These are phyloP conservation scores for Fraxinus dipetala DNA, from an alignment of 305 asterid species.

Conservation along the genomic window DNA sequence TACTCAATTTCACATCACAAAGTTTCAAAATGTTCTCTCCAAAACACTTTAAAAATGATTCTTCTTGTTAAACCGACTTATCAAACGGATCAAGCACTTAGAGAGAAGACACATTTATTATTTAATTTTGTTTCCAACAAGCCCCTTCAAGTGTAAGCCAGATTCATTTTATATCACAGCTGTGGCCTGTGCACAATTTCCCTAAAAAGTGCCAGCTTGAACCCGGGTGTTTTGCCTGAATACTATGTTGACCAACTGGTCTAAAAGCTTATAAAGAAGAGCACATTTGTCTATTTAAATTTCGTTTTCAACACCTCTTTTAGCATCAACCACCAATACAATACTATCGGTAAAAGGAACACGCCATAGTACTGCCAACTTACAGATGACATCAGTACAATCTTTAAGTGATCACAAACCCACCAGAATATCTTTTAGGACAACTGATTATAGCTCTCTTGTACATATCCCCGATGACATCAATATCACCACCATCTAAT, in stretches of 20 bases:
- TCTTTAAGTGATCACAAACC: background rate
- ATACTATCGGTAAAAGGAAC: background rate
- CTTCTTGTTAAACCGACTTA: background rate
- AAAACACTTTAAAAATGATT: background rate
- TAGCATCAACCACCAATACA: background rate
- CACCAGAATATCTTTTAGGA: background rate
- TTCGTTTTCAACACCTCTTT: background rate
- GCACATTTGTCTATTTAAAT: background rate
- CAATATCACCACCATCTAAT: background rate
- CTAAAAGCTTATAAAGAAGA: background rate
- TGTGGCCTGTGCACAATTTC: background rate
- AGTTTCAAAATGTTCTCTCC: background rate
- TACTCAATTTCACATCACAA: background rate
- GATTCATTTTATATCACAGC: background rate
- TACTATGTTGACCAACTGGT: slow-evolving; percentile 1
- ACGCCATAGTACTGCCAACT: background rate
- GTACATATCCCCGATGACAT: background rate
- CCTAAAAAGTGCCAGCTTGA: background rate
- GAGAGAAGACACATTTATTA: background rate
- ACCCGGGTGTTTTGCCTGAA: background rate
- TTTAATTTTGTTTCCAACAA: background rate
- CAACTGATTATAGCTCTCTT: slow-evolving; percentile 1
- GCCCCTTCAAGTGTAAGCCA: background rate
- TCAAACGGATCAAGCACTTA: background rate
- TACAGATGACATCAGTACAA: background rate